These are phyloP conservation scores for Domatiomyces catenatus DNA, from an alignment of 2,329 filamentous ascomycete species.

Conservation along the genomic window DNA sequence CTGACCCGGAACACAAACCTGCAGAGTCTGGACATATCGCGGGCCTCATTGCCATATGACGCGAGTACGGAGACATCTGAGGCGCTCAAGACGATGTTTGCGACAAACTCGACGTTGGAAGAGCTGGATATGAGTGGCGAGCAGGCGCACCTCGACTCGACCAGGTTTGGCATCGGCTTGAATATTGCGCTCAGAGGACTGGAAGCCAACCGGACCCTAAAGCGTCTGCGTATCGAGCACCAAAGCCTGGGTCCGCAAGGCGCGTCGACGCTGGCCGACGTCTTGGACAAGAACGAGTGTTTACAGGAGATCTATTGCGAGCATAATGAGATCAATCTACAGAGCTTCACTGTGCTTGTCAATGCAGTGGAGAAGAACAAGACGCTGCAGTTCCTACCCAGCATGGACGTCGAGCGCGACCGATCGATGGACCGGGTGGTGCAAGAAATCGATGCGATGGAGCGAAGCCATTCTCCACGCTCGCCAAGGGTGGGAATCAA, in stretches of 20 bases:
- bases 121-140: conserved; percentile 58
- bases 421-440: conserved; percentile 46
- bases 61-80: conserved; percentile 52
- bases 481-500: conserved; percentile 27
- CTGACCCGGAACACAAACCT: conserved; percentile 48
- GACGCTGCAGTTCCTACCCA: conserved; percentile 45
- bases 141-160: conserved; percentile 54
- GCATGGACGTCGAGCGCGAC: conserved; percentile 46
- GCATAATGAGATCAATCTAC: conserved; percentile 50
- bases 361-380: conserved; percentile 53
- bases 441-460: conserved; percentile 39
- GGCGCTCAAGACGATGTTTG: conserved; percentile 47
- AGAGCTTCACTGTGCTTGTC: conserved; percentile 48
- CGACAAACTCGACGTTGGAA: conserved; percentile 49
- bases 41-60: conserved; percentile 53
- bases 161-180: conserved; percentile 52
- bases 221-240: conserved; percentile 48
- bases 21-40: conserved; percentile 51
- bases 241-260: conserved; percentile 56
- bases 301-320: conserved; percentile 54
- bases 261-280: conserved; percentile 52
- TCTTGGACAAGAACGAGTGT: conserved; percentile 48
- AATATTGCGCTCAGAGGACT: conserved; percentile 51
- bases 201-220: conserved; percentile 47
- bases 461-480: conserved; percentile 21